These are phyloP conservation scores for Pseudopithomyces maydicus DNA, from an alignment of 2,329 filamentous ascomycete species.

Conservation along the genomic window DNA sequence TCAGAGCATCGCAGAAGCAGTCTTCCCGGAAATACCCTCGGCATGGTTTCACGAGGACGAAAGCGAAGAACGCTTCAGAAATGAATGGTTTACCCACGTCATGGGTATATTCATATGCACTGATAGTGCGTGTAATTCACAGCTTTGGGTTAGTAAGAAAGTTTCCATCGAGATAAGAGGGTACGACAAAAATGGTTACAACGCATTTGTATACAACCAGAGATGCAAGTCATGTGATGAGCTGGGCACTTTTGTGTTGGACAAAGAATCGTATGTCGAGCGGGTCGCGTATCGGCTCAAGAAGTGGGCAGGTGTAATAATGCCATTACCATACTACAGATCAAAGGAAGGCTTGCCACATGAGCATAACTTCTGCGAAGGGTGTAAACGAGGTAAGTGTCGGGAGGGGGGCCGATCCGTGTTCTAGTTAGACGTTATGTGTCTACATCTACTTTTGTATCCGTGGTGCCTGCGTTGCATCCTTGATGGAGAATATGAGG, in stretches of 20 bases:
- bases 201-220: background rate
- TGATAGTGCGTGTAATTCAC: background rate
- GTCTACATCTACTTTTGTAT: background rate
- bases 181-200: background rate
- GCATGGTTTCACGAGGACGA: background rate
- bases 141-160: background rate
- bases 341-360: background rate
- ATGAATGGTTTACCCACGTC: background rate
- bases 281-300: background rate
- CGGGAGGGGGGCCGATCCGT: background rate
- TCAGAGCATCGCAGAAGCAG: background rate
- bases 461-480: background rate
- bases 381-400: slow-evolving; percentile 1
- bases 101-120: background rate
- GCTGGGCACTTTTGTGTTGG: background rate
- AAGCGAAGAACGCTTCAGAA: background rate
- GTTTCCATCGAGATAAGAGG: background rate
- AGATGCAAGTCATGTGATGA: background rate
- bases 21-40: background rate
- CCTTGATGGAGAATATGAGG: too few species aligned
- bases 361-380: background rate
- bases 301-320: background rate
- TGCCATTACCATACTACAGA: background rate
- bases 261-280: background rate
- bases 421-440: background rate